A percentile compares a stretch with the other conserved stretches of the same genome.
Conservation (phyloP, 371 early-diverging fungal genomes). For the Circinella umbellata region DNA sequence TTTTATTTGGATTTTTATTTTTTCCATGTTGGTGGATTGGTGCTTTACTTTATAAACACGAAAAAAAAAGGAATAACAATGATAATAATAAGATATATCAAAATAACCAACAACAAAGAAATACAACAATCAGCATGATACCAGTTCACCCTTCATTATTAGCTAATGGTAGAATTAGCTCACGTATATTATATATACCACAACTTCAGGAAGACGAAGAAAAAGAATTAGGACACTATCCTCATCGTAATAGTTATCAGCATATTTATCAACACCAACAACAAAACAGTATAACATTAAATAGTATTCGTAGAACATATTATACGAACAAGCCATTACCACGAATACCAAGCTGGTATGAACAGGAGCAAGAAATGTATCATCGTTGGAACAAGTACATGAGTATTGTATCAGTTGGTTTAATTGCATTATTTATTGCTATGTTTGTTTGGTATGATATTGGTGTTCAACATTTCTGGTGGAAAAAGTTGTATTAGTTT, state of each 20-base stretch:
- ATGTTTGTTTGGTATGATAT: slow-evolving; percentile 36
- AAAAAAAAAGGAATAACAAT: neutral
- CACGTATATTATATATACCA: slow-evolving; percentile 20
- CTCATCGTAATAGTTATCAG: neutral
- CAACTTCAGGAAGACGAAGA: neutral
- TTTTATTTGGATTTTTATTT: slow-evolving; percentile 48
- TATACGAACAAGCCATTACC: neutral
- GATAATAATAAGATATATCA: neutral
- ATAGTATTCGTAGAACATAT: neutral
- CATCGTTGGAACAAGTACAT: slow-evolving; percentile 36
- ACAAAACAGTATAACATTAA: neutral
- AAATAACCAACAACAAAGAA: neutral
- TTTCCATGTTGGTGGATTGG: slow-evolving; percentile 57
- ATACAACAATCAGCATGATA: neutral
- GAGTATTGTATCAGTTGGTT: slow-evolving; percentile 31
- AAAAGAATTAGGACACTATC: neutral
- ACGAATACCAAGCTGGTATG: neutral
- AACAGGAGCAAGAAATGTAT: slow-evolving; percentile 24
- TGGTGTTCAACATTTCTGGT: slow-evolving; percentile 21
- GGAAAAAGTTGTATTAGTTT: slow-evolving; percentile 9
- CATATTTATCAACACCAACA: neutral
- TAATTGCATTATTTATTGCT: slow-evolving; percentile 19
- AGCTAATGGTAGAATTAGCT: slow-evolving; percentile 34
- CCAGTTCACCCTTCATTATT: slow-evolving; percentile 40
- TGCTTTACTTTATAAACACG: slow-evolving; percentile 19